These are phyloP conservation scores for Gastrodia elata DNA, from an alignment of 106 monocot species.

Conservation along the genomic window DNA sequence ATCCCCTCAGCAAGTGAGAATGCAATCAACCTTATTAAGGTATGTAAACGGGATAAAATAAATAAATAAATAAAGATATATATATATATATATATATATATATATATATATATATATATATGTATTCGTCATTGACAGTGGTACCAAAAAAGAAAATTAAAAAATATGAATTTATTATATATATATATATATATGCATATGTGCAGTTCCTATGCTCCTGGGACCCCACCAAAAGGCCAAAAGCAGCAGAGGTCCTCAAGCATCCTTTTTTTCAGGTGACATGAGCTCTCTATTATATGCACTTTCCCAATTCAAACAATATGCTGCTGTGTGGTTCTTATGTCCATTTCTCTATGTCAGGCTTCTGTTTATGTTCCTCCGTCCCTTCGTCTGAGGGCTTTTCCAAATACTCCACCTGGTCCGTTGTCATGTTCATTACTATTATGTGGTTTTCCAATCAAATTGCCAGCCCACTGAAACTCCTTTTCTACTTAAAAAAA, in stretches of 20 bases:
- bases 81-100: background rate
- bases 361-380: slow-evolving; percentile 38
- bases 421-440: slow-evolving; percentile 3
- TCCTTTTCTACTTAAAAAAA: background rate
- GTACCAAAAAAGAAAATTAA: too few relatives aligned
- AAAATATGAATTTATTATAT: background rate
- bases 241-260: slow-evolving; percentile 32
- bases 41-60: slow-evolving; percentile 7
- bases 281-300: background rate
- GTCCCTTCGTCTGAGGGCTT: slow-evolving; percentile 30
- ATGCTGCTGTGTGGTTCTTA: background rate
- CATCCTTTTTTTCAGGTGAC: slow-evolving; percentile 39
- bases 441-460: background rate
- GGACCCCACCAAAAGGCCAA: slow-evolving; percentile 42
- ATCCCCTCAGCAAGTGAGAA: slow-evolving; percentile 48
- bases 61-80: background rate
- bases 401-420: slow-evolving; percentile 51
- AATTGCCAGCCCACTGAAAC: background rate
- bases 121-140: too few relatives aligned
- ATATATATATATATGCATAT: background rate
- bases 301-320: background rate
- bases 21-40: slow-evolving; percentile 41
- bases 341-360: slow-evolving; percentile 12
- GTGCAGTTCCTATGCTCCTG: slow-evolving; percentile 43
- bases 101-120: background rate